Evolutionary conservation across 768 basidiomycete species (phyloP).

Genomic region (Pleurotus citrinopileatus): DNA sequence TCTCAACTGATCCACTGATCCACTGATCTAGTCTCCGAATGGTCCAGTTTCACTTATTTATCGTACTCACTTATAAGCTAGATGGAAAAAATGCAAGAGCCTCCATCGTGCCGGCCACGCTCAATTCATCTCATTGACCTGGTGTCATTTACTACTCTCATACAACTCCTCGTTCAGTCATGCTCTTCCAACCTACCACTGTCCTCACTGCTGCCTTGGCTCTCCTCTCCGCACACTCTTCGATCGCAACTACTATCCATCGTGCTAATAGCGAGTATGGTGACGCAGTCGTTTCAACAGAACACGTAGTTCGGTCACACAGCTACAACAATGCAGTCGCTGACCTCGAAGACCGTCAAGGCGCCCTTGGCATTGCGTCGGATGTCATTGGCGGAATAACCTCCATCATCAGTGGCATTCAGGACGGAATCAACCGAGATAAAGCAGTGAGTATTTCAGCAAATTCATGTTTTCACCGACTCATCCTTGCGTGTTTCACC

Average conservation of each 20-base stretch:
- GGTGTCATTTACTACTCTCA: constrained; percentile 2
- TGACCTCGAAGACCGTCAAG: background rate
- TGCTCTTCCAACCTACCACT: background rate
- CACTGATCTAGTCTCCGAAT: no score
- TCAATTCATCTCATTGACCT: constrained; percentile 3
- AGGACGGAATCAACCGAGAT: constrained; percentile 7
- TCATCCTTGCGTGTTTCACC: no score
- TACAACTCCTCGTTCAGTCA: background rate
- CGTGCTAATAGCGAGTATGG: background rate
- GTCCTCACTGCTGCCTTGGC: background rate
- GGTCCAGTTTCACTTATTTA: no score
- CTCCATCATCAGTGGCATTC: constrained; percentile 1
- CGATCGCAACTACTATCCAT: background rate
- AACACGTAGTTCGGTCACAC: no score
- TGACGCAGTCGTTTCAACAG: background rate
- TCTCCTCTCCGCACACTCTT: background rate
- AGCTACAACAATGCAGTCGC: background rate
- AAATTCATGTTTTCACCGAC: background rate
- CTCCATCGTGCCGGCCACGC: constrained; percentile 7
- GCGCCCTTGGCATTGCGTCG: background rate
- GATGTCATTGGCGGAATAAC: background rate
- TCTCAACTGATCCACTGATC: no score
- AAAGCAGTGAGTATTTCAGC: background rate
- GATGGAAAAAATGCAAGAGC: background rate
- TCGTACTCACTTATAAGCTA: no score